phyloP scores from a whole-genome alignment of 2,329 filamentous ascomycete genomes.

The Exophiala sp. region DNA sequence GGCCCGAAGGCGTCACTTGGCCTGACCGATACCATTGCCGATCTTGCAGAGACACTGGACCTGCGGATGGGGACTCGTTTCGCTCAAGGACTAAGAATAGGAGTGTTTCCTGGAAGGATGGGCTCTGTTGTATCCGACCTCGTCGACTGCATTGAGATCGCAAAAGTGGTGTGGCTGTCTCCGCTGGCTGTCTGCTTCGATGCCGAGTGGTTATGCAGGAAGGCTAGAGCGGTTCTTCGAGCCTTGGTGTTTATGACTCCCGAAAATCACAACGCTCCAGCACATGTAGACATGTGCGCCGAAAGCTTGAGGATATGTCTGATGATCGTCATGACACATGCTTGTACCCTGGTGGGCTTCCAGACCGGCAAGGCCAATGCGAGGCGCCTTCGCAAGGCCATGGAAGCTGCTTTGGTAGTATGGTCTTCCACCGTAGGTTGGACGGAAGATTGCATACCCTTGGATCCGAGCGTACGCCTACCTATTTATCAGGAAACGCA shows the following conservation, averaged over 20 bases:
- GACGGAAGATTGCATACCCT: conserved; percentile 15
- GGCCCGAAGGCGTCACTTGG: conserved; percentile 12
- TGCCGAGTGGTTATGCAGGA: conserved; percentile 26
- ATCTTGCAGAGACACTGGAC: conserved; percentile 19
- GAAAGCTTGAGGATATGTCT: conserved; percentile 15
- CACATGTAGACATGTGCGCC: conserved; percentile 13
- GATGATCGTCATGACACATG: conserved; percentile 24
- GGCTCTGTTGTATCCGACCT: conserved; percentile 15
- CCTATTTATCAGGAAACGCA: conserved; percentile 13
- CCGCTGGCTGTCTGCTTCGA: conserved; percentile 25
- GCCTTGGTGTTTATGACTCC: conserved; percentile 18
- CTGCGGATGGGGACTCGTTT: conserved; percentile 23
- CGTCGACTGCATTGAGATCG: conserved; percentile 25
- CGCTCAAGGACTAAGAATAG: conserved; percentile 9
- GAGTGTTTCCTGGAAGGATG: conserved; percentile 11
- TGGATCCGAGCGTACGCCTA: conserved; percentile 9
- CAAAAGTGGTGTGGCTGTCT: conserved; percentile 25
- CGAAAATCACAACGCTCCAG: conserved; percentile 13
- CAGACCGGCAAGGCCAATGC: conserved; percentile 20
- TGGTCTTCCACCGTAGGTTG: conserved; percentile 20
- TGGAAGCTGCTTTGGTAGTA: conserved; percentile 11
- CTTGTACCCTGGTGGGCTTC: conserved; percentile 23
- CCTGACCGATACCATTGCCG: conserved; percentile 19
- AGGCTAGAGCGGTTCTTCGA: conserved; percentile 20
- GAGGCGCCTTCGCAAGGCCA: conserved; percentile 7